A percentile compares a stretch with the other conserved stretches of the same genome.
phyloP scores from a whole-genome alignment of 2,329 filamentous ascomycete genomes.

The Paraconiothyrium sp. region DNA sequence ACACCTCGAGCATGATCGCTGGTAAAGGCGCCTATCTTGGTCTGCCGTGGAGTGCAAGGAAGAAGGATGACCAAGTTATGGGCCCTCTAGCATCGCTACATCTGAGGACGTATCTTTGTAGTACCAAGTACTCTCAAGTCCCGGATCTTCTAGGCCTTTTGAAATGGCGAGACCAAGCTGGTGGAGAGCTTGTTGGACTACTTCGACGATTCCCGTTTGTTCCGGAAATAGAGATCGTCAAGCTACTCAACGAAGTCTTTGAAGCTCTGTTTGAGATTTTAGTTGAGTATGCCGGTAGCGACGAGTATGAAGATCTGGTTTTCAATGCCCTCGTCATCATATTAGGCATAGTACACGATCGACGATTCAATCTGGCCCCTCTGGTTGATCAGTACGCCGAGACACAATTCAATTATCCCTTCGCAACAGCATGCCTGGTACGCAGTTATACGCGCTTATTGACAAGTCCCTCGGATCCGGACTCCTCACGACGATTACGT shows the following conservation, averaged over 20 bases:
- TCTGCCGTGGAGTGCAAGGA: constrained; percentile 81
- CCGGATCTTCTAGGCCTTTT: constrained; percentile 83
- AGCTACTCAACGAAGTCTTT: constrained; percentile 87
- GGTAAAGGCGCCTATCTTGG: constrained; percentile 89
- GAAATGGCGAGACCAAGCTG: constrained; percentile 81
- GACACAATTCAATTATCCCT: constrained; percentile 89
- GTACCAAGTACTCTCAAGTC: constrained; percentile 94
- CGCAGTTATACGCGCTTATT: constrained; percentile 86
- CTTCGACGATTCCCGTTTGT: constrained; percentile 90
- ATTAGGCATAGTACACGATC: constrained; percentile 91
- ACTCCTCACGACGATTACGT: constrained; percentile 83
- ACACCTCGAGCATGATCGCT: constrained; percentile 76
- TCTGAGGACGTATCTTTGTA: constrained; percentile 88
- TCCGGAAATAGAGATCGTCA: constrained; percentile 96
- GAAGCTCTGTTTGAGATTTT: constrained; percentile 91
- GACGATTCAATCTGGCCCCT: constrained; percentile 89
- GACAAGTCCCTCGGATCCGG: constrained; percentile 81
- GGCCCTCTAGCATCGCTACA: constrained; percentile 82
- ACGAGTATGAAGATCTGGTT: constrained; percentile 90
- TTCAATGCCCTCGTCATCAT: constrained; percentile 92
- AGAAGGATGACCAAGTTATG: constrained; percentile 76
- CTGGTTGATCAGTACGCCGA: constrained; percentile 92
- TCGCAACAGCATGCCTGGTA: constrained; percentile 87
- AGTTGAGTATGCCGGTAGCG: constrained; percentile 88
- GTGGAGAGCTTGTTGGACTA: constrained; percentile 75